Evolutionary conservation across 1,284 basidiomycete species (phyloP), one percentile per base, ranked within the genome.

Genomic region (Ustilago bromivora): DNA sequence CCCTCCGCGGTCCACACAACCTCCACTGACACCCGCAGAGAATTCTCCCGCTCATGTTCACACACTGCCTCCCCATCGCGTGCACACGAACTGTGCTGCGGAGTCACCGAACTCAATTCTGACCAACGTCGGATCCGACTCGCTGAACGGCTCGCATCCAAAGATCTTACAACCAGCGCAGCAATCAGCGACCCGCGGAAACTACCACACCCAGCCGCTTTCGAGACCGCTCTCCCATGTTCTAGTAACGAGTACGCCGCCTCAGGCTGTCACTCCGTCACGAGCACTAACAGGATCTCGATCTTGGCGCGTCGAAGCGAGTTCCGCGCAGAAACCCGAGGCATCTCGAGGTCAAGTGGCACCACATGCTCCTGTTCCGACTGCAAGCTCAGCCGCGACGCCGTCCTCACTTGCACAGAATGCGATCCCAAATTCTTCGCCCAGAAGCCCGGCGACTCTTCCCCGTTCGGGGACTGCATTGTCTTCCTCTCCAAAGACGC

Each of bases 201-300:
- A 32, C 12, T 11, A 17, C 13, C 11, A 31, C n/a, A 13, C 23
- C 31, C 49, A 51, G 49, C 49, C 49, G 12, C 28, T 32, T 13
- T 51, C 49, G 4, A 51, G 49, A 51, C 49, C 49, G 3, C 23
- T 51, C 6, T 51, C 49, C n/a, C 49, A 51, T 51, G 49, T 51
- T 12, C 4, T 31, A 13, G 31, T 51, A 13, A 51, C 49, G 9
- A 51, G 28, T 28, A 51, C 28, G 28, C 9, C 49, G 7, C 13
- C 49, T 15, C 49, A 11, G 31, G 28, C 49, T 51, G 28, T 0
- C 17, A 10, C 34, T 36, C 15, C 49, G n/a, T 54, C 34, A 19
- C 52, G 23, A 53, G 32, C 28, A 53, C 17, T 31, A 17, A 53
- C 54, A 41, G 28, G 6, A 32, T 12, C 31, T 13, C 49, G 15